These are phyloP conservation scores for Aureobasidium leucospermi DNA, from an alignment of 2,329 filamentous ascomycete species.

Conservation along the genomic window DNA sequence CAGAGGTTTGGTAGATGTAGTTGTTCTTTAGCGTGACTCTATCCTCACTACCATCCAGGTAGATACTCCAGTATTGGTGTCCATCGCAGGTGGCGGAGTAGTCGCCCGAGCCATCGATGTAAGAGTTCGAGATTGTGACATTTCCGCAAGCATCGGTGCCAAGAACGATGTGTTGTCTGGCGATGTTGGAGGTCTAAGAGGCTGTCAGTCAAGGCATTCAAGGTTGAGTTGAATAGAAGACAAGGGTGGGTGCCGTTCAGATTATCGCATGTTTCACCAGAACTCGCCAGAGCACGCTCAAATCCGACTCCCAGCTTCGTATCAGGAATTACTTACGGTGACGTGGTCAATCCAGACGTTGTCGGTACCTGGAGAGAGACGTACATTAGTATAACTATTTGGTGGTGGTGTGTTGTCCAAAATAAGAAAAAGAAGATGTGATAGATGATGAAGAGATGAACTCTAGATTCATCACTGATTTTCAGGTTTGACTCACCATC, in stretches of 20 bases:
- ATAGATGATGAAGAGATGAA: too few relatives aligned
- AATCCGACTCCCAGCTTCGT: too few relatives aligned
- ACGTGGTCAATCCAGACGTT: slow-evolving; percentile 32
- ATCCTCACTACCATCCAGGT: too few relatives aligned
- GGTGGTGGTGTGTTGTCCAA: too few relatives aligned
- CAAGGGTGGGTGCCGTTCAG: too few relatives aligned
- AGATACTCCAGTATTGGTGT: slow-evolving; percentile 58
- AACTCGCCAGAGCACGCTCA: too few relatives aligned
- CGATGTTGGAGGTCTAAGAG: slow-evolving; percentile 47
- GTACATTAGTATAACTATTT: too few relatives aligned
- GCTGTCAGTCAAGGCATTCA: background rate
- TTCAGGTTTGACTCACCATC: slow-evolving; percentile 15
- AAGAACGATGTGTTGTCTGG: slow-evolving; percentile 53
- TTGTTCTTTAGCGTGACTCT: too few relatives aligned
- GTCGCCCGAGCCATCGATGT: slow-evolving; percentile 48
- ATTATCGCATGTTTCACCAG: too few relatives aligned
- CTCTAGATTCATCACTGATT: too few relatives aligned
- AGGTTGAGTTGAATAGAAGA: too few relatives aligned
- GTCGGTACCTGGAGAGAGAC: slow-evolving; percentile 18
- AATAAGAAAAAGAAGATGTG: too few relatives aligned
- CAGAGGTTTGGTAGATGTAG: slow-evolving; percentile 52
- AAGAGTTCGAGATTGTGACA: slow-evolving; percentile 53
- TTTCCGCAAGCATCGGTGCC: slow-evolving; percentile 47
- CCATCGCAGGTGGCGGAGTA: slow-evolving; percentile 52
- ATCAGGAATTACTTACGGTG: slow-evolving; percentile 16